A percentile compares a stretch with the other conserved stretches of the same genome.
phyloP scores from a whole-genome alignment of 2,329 filamentous ascomycete genomes.

The Alternaria conjuncta region DNA sequence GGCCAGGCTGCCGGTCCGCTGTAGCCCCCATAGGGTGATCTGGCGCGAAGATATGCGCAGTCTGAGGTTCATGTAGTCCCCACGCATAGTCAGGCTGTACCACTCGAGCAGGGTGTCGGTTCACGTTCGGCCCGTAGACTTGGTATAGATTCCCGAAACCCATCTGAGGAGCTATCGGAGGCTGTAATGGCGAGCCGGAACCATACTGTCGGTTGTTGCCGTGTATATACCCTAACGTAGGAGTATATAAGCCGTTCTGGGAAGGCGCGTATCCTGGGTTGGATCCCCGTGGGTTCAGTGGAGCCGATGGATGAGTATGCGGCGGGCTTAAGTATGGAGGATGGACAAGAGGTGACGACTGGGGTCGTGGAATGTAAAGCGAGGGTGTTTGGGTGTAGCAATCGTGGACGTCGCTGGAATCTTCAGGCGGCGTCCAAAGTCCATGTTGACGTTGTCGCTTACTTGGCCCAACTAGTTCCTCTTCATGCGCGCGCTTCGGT shows the following conservation, averaged over 20 bases:
- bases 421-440: not conserved
- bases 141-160: not conserved
- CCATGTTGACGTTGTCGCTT: not conserved
- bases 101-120: not conserved
- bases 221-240: not conserved
- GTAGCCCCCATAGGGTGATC: not conserved
- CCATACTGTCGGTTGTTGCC: not conserved
- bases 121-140: rapidly evolving
- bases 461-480: not conserved
- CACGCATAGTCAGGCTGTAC: not conserved
- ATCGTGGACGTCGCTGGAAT: not conserved
- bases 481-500: not conserved
- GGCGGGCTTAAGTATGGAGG: not conserved
- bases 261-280: not conserved
- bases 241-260: not conserved
- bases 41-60: too few relatives aligned
- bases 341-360: not conserved
- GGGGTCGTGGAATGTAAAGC: not conserved
- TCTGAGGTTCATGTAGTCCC: too few relatives aligned
- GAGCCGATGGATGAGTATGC: rapidly evolving
- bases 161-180: not conserved
- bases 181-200: not conserved
- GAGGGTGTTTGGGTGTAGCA: not conserved
- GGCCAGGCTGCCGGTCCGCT: not conserved
- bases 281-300: not conserved